A percentile compares a stretch with the other conserved stretches of the same genome.
phyloP scores from a whole-genome alignment of 73 alveolate species.

The Stentor roeselii region DNA sequence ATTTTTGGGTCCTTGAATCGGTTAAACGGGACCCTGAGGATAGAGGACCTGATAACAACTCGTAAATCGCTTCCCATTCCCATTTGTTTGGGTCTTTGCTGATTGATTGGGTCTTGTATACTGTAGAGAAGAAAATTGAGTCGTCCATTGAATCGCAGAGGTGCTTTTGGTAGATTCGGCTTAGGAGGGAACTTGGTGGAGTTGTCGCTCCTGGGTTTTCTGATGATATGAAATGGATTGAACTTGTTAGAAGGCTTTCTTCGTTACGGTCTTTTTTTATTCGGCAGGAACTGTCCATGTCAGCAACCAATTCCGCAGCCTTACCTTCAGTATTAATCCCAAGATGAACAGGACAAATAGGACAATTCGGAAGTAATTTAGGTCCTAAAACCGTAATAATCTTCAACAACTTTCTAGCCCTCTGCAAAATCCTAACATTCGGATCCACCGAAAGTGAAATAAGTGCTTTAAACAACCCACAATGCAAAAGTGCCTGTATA shows the following conservation, averaged over 20 bases:
- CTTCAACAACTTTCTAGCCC: conserved; percentile 22
- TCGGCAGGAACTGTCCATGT: neutral
- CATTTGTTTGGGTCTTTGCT: conserved; percentile 32
- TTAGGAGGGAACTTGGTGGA: neutral
- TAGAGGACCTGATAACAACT: conserved; percentile 7
- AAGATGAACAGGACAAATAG: neutral
- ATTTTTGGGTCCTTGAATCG: neutral
- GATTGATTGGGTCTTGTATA: conserved; percentile 22
- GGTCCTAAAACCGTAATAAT: neutral
- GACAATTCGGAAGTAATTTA: conserved; percentile 15
- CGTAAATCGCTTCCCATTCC: conserved; percentile 27
- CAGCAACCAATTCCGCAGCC: conserved; percentile 4
- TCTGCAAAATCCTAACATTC: neutral
- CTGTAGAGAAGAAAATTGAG: neutral
- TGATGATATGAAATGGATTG: neutral
- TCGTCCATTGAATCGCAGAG: neutral
- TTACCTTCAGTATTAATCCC: neutral
- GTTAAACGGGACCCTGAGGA: neutral
- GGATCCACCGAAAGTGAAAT: neutral
- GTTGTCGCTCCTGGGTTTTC: neutral
- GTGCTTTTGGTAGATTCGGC: neutral
- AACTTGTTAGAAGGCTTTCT: neutral
- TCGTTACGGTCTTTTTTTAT: neutral
- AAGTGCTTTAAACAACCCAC: neutral
- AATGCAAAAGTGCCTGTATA: conserved; percentile 7